Conservation (phyloP, 1,139 yeast species). For the Wickerhamomyces sp. region DNA sequence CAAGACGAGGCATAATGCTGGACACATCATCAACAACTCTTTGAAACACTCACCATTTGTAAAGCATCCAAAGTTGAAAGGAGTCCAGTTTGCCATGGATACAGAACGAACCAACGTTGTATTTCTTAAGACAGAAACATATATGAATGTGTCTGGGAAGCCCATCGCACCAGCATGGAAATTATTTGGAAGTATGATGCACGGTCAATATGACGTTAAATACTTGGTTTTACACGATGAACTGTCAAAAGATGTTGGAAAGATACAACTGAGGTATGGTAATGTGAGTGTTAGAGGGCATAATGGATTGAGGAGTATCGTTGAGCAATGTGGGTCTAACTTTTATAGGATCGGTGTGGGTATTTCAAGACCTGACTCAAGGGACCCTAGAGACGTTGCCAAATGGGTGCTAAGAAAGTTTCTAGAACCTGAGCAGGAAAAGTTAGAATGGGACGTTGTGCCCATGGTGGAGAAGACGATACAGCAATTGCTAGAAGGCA, state of each 20-base stretch:
- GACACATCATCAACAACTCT: constrained; percentile 47
- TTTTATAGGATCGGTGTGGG: constrained; percentile 57
- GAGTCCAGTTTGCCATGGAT: constrained; percentile 19
- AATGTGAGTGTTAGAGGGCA: constrained; percentile 70
- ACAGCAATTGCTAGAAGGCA: constrained; percentile 26
- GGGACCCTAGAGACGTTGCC: constrained; percentile 43
- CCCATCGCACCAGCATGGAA: constrained; percentile 45
- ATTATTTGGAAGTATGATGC: constrained; percentile 26
- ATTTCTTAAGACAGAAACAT: constrained; percentile 46
- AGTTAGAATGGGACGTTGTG: constrained; percentile 32
- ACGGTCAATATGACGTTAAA: constrained; percentile 28
- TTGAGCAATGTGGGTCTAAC: constrained; percentile 33
- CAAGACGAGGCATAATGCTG: constrained; percentile 74
- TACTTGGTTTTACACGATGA: constrained; percentile 74
- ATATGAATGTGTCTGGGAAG: constrained; percentile 69
- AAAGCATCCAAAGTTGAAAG: constrained; percentile 21
- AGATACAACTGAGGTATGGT: constrained; percentile 50
- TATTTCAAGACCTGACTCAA: constrained; percentile 56
- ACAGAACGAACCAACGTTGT: constrained; percentile 23
- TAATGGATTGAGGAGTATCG: constrained; percentile 66
- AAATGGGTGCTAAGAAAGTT: constrained; percentile 57
- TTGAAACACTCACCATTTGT: constrained; percentile 18
- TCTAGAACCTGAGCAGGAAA: constrained; percentile 36
- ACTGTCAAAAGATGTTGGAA: constrained; percentile 59
- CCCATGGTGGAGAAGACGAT: constrained; percentile 36